These are phyloP conservation scores for Phoma sp. DNA, from an alignment of 2,329 filamentous ascomycete species.

Conservation along the genomic window DNA sequence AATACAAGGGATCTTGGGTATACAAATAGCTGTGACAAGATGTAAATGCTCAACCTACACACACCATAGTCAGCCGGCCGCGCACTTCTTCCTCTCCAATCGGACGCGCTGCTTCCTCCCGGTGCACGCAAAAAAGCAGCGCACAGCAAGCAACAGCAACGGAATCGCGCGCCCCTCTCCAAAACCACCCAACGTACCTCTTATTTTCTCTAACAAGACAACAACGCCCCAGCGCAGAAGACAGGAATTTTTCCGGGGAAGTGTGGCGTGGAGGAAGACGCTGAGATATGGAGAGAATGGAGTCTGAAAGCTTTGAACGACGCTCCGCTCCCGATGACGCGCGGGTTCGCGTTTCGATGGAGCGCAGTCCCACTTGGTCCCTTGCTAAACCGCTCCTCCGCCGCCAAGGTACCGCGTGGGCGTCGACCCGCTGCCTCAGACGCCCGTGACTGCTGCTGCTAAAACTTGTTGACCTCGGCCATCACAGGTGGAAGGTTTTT, in stretches of 20 bases:
- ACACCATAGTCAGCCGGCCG: constrained; percentile 15
- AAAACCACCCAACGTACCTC: neutral
- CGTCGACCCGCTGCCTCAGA: neutral
- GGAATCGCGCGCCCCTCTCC: constrained; percentile 1
- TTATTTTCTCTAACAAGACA: constrained; percentile 8
- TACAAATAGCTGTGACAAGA: constrained; percentile 12
- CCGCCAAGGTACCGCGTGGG: constrained; percentile 14
- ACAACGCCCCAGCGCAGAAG: constrained; percentile 2
- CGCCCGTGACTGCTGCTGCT: neutral
- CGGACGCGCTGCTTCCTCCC: constrained; percentile 4
- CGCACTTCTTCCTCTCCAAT: constrained; percentile 10
- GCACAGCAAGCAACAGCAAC: neutral
- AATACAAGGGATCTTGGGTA: constrained; percentile 1
- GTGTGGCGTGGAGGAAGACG: constrained; percentile 15
- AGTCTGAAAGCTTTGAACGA: constrained; percentile 18
- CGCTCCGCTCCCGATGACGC: constrained; percentile 11
- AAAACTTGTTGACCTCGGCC: constrained; percentile 8
- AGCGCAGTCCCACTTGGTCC: constrained; percentile 12
- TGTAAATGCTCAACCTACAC: constrained; percentile 8
- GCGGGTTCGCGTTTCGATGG: constrained; percentile 11
- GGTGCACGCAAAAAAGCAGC: constrained; percentile 6
- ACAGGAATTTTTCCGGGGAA: constrained; percentile 19
- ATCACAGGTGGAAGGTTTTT: neutral
- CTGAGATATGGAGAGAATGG: constrained; percentile 13
- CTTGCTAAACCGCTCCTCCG: constrained; percentile 13